Base-by-base conservation (phyloP, 495 filamentous ascomycete species). In the Tuber borchii region DNA sequence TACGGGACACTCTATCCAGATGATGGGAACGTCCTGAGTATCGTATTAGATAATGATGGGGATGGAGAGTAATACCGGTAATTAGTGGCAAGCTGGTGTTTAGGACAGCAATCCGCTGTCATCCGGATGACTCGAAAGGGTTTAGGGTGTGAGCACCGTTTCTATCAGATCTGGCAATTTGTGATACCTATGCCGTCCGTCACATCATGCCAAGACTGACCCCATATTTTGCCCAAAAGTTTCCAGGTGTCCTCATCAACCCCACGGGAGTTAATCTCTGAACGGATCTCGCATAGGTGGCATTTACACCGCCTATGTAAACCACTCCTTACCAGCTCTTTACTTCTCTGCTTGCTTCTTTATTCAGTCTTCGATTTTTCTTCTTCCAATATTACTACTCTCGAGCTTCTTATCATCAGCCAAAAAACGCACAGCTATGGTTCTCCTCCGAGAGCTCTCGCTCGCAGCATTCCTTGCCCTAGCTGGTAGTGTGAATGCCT, bases 401-500 rank as follows among this genome's bases (percentile, higher is more conserved):
- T 65, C 26, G 31, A 65, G 34, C 56, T 26, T 14, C 34, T 34
- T 19, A 37, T 46, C 12, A 22, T 31, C 19, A 31, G 7, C 73
- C 71, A 72, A 46, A 65, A 26, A 72, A 73, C 20, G 39, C 26
- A 74, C 14, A 69, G 45, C 69, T 22, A 83, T 83, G 82, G 79
- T 79, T 78, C 74, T 77, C 48, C 72, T 83, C 48, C 71, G 71
- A 65, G 77, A 83, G 40, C 76, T 83, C 43, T 65, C 72, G 12
- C 70, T 83, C 6, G 83, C 86, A 82, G 78, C 86, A 51, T 83
- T 91, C 69, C 86, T 90, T 48, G 87, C 91, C 71, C 85, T 91
- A 69, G 84, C 90, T 42, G 89, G 87, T 45, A 87, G 90, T 73
- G 93, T 91, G 40, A 88, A 88, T 74, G 90, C 89, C 19, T 80